Base-by-base conservation (phyloP, 2,329 filamentous ascomycete genomes). In the Biscogniauxia sp. region DNA sequence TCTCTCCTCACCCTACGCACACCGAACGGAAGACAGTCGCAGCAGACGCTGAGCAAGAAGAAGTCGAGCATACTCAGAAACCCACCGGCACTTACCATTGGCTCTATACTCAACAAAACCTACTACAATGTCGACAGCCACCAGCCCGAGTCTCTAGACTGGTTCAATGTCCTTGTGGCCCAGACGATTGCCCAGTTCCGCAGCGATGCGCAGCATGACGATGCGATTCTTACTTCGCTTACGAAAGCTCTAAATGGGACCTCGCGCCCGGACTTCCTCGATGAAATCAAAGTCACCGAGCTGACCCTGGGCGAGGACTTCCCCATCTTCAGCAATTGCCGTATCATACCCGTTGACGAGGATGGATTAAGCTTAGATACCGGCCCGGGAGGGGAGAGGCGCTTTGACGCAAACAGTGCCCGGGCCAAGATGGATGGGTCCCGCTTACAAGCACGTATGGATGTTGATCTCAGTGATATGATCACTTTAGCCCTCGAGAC, bases 91-190 rank as follows among this genome's bases (percentile, higher is more conserved):
- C 85, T 96, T 19, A 96, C 93, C 4, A 96, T 96, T n/a, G 90
- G 90, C 55, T 96, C 93, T 9, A 97, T 99, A 63, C 83, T 99
- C 25, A 89, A 89, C 69, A 99, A 99, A 79, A 98, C 95, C 20
- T 99, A 97, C 76, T 99, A 99, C 79, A 97, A 96, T 72, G 92
- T 95, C 51, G 86, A 96, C 69, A 93, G 92, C 62, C 95, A 99
- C 75, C 95, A 98, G 76, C 95, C 95, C 0, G 95, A 99, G 76
- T 96, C 91, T 60, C 78, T 99, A 62, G 95, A 99, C 76, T 99
- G 95, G 95, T 98, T 99, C 83, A 99, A 99, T 73, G 95, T 99
- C 25, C 82, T 99, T 58, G 88, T 98, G 56, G 95, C 93, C 1
- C 95, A 99, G 77, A 97, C 95, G 0, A 96, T 99, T 66, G 94